phyloP scores from a whole-genome alignment of 306 rosid species.

The Biancaea sappan region DNA sequence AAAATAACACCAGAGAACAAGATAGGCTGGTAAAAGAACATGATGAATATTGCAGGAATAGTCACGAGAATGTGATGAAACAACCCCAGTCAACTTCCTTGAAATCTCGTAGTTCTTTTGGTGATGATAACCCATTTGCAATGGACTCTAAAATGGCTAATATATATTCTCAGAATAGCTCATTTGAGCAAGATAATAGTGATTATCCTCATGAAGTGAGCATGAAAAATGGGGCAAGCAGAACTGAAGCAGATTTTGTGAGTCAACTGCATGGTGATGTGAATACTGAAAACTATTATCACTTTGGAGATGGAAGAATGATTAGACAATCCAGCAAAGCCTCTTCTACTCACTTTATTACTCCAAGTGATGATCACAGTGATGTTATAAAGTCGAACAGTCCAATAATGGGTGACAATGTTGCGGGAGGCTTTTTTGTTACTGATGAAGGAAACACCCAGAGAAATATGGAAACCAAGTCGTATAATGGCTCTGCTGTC shows the following conservation, averaged over 20 bases:
- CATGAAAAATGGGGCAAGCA: slow-evolving; percentile 46
- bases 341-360: slow-evolving; percentile 44
- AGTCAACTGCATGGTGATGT: slow-evolving; percentile 35
- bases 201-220: slow-evolving; percentile 38
- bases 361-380: slow-evolving; percentile 43
- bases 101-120: slow-evolving; percentile 30
- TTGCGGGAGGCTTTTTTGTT: slow-evolving; percentile 47
- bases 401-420: slow-evolving; percentile 28
- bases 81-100: slow-evolving; percentile 44
- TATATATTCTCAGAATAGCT: slow-evolving; percentile 42
- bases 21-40: slow-evolving; percentile 38
- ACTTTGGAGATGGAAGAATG: slow-evolving; percentile 47
- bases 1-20: slow-evolving; percentile 35
- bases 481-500: slow-evolving; percentile 39
- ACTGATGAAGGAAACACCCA: slow-evolving; percentile 43
- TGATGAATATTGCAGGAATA: slow-evolving; percentile 38
- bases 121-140: slow-evolving; percentile 40
- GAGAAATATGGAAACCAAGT: slow-evolving; percentile 38
- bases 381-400: slow-evolving; percentile 39
- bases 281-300: slow-evolving; percentile 45
- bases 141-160: slow-evolving; percentile 42
- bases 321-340: slow-evolving; percentile 42
- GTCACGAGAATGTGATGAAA: slow-evolving; percentile 38
- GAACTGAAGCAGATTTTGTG: slow-evolving; percentile 42
- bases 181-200: slow-evolving; percentile 46